Percentiles rank a stretch among this genome's conserved stretches.
phyloP scores from a whole-genome alignment of 257 asterid genomes.

The Primulina huaijiensis region DNA sequence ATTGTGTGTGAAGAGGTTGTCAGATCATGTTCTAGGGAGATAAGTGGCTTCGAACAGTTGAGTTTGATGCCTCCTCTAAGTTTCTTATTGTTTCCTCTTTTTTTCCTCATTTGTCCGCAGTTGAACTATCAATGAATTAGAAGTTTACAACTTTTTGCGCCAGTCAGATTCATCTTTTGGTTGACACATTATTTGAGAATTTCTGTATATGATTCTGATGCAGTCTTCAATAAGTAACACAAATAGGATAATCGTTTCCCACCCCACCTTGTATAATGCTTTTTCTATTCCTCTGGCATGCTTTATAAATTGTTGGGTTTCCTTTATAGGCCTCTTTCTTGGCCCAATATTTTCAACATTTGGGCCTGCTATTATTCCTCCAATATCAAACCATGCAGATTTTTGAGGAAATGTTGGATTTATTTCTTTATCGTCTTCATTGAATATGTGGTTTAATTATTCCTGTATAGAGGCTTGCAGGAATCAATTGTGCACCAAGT shows the following conservation, averaged over 20 bases:
- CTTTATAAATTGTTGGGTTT: no score
- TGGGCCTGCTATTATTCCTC: no score
- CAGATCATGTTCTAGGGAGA: conserved; percentile 76
- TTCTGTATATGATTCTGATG: not conserved
- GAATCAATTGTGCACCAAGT: conserved; percentile 9
- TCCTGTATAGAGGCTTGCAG: conserved; percentile 8
- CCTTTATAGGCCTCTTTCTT: no score
- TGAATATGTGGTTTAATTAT: not conserved
- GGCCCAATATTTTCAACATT: no score
- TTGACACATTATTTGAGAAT: not conserved
- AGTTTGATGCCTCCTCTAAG: conserved; percentile 19
- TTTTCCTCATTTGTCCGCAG: conserved; percentile 7
- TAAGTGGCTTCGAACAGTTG: conserved; percentile 92
- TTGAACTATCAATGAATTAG: not conserved
- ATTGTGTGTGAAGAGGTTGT: conserved; percentile 64
- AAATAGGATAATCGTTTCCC: no score
- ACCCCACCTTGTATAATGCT: no score
- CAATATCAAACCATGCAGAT: no score
- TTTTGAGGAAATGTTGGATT: no score
- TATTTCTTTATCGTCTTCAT: not conserved
- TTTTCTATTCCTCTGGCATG: no score
- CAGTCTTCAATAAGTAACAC: no score
- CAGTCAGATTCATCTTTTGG: no score
- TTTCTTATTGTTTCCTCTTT: conserved; percentile 8
- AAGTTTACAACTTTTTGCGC: no score